Conservation (phyloP, 1,139 yeast species). For the Nakaseomyces glabratus region DNA sequence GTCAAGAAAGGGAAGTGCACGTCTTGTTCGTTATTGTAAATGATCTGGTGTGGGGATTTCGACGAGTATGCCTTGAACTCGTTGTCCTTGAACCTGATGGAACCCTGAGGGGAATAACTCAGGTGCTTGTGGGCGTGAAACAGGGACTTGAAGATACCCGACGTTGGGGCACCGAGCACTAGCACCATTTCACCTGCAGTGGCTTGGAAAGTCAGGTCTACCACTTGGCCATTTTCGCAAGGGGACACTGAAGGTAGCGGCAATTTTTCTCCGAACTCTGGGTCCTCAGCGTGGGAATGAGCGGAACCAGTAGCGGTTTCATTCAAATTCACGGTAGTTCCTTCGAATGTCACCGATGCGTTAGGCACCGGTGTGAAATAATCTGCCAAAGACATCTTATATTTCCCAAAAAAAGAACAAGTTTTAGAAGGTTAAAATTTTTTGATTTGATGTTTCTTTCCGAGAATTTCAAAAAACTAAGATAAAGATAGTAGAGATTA, state of each 20-base stretch:
- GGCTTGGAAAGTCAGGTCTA: conserved; percentile 23
- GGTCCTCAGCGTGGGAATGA: conserved; percentile 7
- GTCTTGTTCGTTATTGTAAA: conserved; percentile 43
- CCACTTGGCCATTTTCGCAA: conserved; percentile 5
- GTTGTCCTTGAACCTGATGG: conserved; percentile 19
- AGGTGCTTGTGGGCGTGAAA: conserved; percentile 20
- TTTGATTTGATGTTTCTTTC: no score
- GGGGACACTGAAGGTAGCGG: neutral
- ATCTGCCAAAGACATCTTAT: conserved; percentile 18
- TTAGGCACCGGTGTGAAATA: conserved; percentile 22
- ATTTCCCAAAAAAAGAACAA: no score
- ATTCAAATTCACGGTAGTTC: conserved; percentile 15
- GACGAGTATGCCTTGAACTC: conserved; percentile 21
- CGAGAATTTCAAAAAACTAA: no score
- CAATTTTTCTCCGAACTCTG: conserved; percentile 6
- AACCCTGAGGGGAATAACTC: conserved; percentile 31
- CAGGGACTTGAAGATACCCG: conserved; percentile 18
- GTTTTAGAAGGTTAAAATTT: no score
- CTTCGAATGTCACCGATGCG: conserved; percentile 22
- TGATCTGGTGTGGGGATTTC: conserved; percentile 32
- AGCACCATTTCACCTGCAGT: conserved; percentile 27
- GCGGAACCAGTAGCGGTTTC: conserved; percentile 6
- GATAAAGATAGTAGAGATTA: no score
- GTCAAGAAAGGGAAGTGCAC: conserved; percentile 41
- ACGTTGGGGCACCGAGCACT: conserved; percentile 23